Base-by-base conservation (phyloP, 164 flowering plant genomes). In the Pachysandra terminalis region DNA sequence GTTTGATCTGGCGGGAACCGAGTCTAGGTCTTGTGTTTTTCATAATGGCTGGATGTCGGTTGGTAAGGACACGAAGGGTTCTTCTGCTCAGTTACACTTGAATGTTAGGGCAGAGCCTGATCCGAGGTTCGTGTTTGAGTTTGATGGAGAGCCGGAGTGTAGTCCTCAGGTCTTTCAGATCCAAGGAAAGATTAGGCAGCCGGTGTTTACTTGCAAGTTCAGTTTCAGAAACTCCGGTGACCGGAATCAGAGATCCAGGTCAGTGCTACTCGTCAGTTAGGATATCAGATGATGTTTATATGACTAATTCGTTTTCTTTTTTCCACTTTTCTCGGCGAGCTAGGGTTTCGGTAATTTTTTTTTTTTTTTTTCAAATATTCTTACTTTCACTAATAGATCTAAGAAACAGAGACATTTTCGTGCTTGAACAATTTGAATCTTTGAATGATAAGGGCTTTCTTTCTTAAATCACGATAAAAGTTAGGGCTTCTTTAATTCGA, bases 181-280 rank as follows among this genome's bases (percentile, higher is more conserved):
- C 56, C 90, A 85, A 45, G 97, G 97, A 10, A 86, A 73, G 35
- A 80, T 86, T 27, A 66, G 94, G 52, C 98, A 93, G 66, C 96
- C 98, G 12, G 98, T 90, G 68, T 93, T 93, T 68, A 85, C 98
- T 55, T 93, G 98, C 88, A 91, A 90, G 63, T 93, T 93, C 80
- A 83, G 88, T 63, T 85, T 86, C 79, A 70, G 96, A 8, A 76
- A 32, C 65, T 60, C 81, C 59, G 84, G 79, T 22, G 90, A 86
- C 65, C 86, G 88, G 54, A 81, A 75, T 76, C 82, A 73, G 63
- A 58, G 83, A 61, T 80, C 89, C 45, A 90, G 96, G 94, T 90
- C 35, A 54, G 73, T 67, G 23, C 17, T n/a, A 8, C 49, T 14
- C 19, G 13, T 32, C 48, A n/a, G 9, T 65, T 27, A 40, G 45